Conservation (phyloP, 768 basidiomycete genomes). For the Mycena venus region DNA sequence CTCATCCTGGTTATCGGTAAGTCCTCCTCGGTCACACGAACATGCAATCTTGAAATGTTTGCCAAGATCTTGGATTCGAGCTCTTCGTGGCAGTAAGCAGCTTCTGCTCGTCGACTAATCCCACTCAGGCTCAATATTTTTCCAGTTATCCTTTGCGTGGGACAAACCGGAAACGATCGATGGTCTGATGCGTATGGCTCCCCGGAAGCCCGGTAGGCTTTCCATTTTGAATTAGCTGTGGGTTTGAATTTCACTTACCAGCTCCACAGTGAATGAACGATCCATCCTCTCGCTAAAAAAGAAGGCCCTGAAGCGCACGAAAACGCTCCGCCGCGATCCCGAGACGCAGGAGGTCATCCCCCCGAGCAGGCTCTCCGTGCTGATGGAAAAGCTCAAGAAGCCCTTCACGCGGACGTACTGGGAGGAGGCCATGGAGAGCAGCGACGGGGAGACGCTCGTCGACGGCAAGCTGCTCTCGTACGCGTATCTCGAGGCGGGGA, state of each 20-base stretch:
- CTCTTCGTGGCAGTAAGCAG: constrained; percentile 73
- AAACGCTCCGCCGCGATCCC: constrained; percentile 65
- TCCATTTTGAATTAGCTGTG: neutral
- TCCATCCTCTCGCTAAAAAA: constrained; percentile 68
- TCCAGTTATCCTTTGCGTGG: constrained; percentile 78
- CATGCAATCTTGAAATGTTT: neutral
- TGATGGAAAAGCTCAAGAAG: constrained; percentile 55
- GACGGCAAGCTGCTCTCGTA: constrained; percentile 75
- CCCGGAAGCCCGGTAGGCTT: constrained; percentile 71
- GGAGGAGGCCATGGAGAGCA: constrained; percentile 66
- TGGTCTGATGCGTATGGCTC: constrained; percentile 75
- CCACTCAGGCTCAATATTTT: neutral
- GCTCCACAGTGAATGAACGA: constrained; percentile 62
- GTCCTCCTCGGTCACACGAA: constrained; percentile 23
- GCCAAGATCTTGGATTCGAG: constrained; percentile 78
- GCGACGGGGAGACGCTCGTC: constrained; percentile 72
- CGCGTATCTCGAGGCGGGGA: constrained; percentile 74
- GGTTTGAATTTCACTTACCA: neutral
- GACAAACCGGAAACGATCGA: constrained; percentile 76
- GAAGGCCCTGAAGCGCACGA: constrained; percentile 69
- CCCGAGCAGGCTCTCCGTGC: constrained; percentile 55
- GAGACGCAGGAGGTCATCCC: constrained; percentile 62
- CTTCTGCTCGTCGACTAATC: neutral
- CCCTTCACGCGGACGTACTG: constrained; percentile 73
- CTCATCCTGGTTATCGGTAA: constrained; percentile 78